Evolutionary conservation across 129 eudicot genomes (phyloP), one percentile per base, ranked within the genome.

Genomic region (Flaveria trinervia): DNA sequence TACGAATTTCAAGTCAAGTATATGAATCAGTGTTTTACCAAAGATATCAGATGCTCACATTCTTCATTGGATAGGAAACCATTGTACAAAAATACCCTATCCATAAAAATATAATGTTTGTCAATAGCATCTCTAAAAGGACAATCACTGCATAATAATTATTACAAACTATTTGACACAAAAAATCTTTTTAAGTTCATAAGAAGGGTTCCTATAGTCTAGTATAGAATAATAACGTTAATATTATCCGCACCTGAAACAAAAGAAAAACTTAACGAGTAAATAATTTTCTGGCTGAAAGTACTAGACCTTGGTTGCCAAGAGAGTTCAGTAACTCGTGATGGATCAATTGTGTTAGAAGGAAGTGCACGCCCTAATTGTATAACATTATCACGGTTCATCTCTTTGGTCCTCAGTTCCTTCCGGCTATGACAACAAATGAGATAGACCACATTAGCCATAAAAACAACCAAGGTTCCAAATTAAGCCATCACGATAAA

Each of bases 231-330:
- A 25, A 20, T 2, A 20, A 57, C 22, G 7, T 54, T 17, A 54
- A 59, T 23, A 11, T 59, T 59, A 2, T 23, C 65, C n/a, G 7
- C 15, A n/a, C 33, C 16, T 23, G 39, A 59, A 20, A 54, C 60
- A 54, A 17, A 54, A 54, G 18, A 55, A 3, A 0, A 44, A 44
- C 10, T 10, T 44, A 49, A 13, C 0, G n/a, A 14, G 55, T 49
- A n/a, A 52, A 61, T 14, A 4, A 26, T 26, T 26, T 61, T 13
- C n/a, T 26, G 68, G 43, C 17, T 71, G 55, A 71, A 79, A 82
- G 81, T 88, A 88, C 92, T 92, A 88, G 94, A 92, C 98, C 98
- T 92, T 92, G 98, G 98, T 72, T 67, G 90, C 98, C 96, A 92
- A 56, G 98, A 88, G 64, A 90, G 86, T 65, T 88, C 79, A 26